Conservation (phyloP, 371 early-diverging fungal genomes). For the Rhizopus sp. region DNA sequence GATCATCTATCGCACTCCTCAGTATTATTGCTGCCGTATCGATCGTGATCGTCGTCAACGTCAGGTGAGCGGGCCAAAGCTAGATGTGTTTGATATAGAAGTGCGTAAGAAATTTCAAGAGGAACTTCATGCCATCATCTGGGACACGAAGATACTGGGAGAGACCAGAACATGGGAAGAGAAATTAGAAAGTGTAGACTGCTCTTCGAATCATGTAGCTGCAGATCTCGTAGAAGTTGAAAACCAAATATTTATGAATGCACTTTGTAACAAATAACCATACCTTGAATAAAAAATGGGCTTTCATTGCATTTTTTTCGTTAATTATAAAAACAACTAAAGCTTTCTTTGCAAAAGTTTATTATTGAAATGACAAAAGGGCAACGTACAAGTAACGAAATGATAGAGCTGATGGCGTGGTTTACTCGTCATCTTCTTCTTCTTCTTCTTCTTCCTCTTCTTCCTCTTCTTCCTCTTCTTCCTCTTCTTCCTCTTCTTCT, state of each 20-base stretch:
- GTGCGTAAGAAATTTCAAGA: slow-evolving; percentile 24
- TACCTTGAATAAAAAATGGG: too few relatives aligned
- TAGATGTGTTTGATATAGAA: slow-evolving; percentile 41
- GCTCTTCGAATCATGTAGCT: slow-evolving; percentile 49
- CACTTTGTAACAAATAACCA: slow-evolving; percentile 26
- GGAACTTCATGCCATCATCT: slow-evolving; percentile 31
- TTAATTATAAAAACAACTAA: too few relatives aligned
- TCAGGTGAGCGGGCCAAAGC: slow-evolving; percentile 35
- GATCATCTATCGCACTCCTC: slow-evolving; percentile 53
- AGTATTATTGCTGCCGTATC: slow-evolving; percentile 57
- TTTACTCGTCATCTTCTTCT: slow-evolving; percentile 12
- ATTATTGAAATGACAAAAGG: neutral
- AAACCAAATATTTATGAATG: slow-evolving; percentile 52
- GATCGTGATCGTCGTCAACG: slow-evolving; percentile 38
- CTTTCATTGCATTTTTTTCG: too few relatives aligned
- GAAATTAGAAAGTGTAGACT: slow-evolving; percentile 26
- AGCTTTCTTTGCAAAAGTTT: too few relatives aligned
- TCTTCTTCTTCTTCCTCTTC: slow-evolving; percentile 4
- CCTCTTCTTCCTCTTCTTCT: slow-evolving; percentile 1
- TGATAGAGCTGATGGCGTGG: slow-evolving; percentile 5
- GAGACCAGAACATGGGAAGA: slow-evolving; percentile 39
- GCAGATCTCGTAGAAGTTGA: slow-evolving; percentile 52
- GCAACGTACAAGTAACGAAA: neutral
- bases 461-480: neutral
- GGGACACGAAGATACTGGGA: slow-evolving; percentile 44